Percentiles rank a stretch among this genome's conserved stretches.
Evolutionary conservation across 352 stramenopile species (phyloP).

Genomic region (Proteromonas lacertae): DNA sequence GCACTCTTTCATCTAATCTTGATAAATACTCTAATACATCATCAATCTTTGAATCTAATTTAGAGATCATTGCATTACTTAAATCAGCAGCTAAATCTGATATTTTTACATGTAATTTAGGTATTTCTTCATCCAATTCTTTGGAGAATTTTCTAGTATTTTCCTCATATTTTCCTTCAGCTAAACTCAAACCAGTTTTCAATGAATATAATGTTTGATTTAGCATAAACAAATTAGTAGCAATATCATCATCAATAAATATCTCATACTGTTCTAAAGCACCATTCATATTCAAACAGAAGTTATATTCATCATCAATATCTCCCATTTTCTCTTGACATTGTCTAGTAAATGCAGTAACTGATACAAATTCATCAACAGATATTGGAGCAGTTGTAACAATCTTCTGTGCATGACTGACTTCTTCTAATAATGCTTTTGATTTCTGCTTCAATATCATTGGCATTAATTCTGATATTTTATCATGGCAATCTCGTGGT

Average conservation of each 20-base stretch:
- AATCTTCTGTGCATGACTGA: constrained; percentile 42
- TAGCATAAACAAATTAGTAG: constrained; percentile 60
- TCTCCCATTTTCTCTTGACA: constrained; percentile 23
- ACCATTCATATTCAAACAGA: constrained; percentile 37
- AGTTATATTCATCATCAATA: constrained; percentile 20
- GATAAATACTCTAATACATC: constrained; percentile 8
- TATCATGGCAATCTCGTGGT: constrained; percentile 36
- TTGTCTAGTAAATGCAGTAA: constrained; percentile 18
- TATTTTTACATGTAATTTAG: constrained; percentile 14
- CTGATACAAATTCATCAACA: constrained; percentile 14
- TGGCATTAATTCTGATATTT: constrained; percentile 27
- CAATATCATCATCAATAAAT: constrained; percentile 48
- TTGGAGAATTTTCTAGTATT: constrained; percentile 53
- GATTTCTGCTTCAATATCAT: constrained; percentile 46
- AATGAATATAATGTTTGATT: constrained; percentile 51
- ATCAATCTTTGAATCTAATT: constrained; percentile 7
- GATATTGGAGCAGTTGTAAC: constrained; percentile 19
- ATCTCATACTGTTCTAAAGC: constrained; percentile 59
- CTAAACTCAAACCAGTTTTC: constrained; percentile 40
- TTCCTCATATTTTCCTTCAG: constrained; percentile 47
- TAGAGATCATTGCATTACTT: constrained; percentile 14
- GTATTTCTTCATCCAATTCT: constrained; percentile 45
- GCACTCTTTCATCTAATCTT: constrained; percentile 22
- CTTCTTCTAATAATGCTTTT: constrained; percentile 27
- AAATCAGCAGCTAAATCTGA: constrained; percentile 25